Base-by-base conservation (phyloP, 495 filamentous ascomycete genomes). In the Glarea lozoyensis region DNA sequence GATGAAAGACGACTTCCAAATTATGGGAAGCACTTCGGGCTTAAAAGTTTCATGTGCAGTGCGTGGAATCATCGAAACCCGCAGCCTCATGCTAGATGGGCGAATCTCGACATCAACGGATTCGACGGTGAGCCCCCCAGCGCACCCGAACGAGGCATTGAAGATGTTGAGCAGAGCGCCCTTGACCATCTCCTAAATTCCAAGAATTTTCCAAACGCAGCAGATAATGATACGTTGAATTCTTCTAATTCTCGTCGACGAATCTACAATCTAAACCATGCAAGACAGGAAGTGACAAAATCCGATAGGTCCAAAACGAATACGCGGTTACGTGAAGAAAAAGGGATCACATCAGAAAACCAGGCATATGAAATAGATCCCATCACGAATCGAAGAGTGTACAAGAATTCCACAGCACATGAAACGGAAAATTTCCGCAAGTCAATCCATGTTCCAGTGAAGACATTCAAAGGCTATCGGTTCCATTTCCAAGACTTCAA, bases 371-470 rank as follows among this genome's bases (percentile, higher is more conserved):
- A 64, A 13, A 75, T 78, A 36, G 76, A 81, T 52, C 74, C 74
- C n/a, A 78, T 81, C 43, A 75, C 75, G 15, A 76, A 76, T 49
- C 68, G 72, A n/a, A 76, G 69, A 53, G 65, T 79, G 3, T 51
- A 46, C 37, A 67, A 58, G 40, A 40, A 49, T 1, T 2, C 23
- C 0, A 13, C 34, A 6, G 35, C 35, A 3, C 18, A 36, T 33
- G 36, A 23, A 1, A 31, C 49, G 42, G 30, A 33, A 35, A n/a
- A 25, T 23, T 10, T 21, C 11, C 17, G 43, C 49, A 33, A 48
- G 42, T 4, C 48, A 40, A 46, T 49, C 10, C 54, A 66, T 2
- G 51, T 57, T n/a, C 59, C 60, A 11, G 42, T 54, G 23, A 57
- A 57, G 16, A 46, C 55, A 9, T 66, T 66, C 52, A 59, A 58